Evolutionary conservation across 2,329 filamentous ascomycete species (phyloP).

Genomic region (Colletotrichum kahawae): DNA sequence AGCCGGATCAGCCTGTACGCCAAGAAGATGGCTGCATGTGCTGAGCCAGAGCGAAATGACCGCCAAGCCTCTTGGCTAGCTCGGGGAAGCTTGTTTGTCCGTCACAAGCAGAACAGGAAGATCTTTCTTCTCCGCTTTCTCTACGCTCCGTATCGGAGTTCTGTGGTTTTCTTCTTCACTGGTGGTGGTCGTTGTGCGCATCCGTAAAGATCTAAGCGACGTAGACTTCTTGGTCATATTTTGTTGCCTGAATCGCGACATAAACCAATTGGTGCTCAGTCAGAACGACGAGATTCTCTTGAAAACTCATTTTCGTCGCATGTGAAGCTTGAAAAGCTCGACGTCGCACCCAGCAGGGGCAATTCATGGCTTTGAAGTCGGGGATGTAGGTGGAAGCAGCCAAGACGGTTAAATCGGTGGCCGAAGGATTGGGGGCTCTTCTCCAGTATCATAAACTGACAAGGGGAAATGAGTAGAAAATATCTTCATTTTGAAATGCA

Average conservation of each 20-base stretch:
- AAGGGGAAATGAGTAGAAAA: not conserved
- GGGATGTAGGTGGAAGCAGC: not conserved
- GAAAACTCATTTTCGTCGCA: not conserved
- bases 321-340: not conserved
- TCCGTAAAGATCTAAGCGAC: accelerated
- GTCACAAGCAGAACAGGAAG: not conserved
- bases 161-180: not conserved
- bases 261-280: not conserved
- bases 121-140: not conserved
- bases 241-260: not conserved
- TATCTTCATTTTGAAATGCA: not conserved
- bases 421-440: not conserved
- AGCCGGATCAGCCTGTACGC: constrained; percentile 1
- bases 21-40: not conserved
- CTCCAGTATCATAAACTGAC: too few species aligned
- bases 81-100: not conserved
- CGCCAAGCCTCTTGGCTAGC: not conserved
- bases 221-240: not conserved
- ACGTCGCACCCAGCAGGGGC: not conserved
- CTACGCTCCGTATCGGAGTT: not conserved
- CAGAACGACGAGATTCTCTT: not conserved
- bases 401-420: not conserved
- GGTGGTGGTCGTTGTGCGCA: not conserved
- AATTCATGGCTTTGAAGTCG: not conserved
- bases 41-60: not conserved